These are phyloP conservation scores for Claviceps sp. DNA, from an alignment of 2,329 filamentous ascomycete species.

Conservation along the genomic window DNA sequence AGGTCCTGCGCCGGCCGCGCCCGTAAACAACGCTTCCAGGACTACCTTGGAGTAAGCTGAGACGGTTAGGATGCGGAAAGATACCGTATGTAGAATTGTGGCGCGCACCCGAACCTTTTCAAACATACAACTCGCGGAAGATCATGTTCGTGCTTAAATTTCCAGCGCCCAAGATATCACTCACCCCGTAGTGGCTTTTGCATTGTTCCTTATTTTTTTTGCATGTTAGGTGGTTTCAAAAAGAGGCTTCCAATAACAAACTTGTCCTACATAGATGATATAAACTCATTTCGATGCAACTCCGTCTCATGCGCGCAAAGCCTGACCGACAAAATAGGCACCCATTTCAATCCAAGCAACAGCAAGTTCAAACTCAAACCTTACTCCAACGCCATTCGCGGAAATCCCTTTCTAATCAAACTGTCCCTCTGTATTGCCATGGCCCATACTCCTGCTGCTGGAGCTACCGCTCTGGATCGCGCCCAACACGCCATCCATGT, in stretches of 20 bases:
- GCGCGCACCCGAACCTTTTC: not conserved
- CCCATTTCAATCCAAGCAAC: not conserved
- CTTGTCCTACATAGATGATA: not conserved
- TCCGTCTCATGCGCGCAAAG: constrained; percentile 1
- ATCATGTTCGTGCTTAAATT: not conserved
- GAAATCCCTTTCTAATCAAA: constrained; percentile 25
- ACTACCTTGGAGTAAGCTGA: constrained; percentile 24
- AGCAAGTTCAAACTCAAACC: not conserved
- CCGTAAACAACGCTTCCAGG: constrained; percentile 47
- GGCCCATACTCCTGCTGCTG: constrained; percentile 84
- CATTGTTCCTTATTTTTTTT: not conserved
- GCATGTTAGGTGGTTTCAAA: not conserved
- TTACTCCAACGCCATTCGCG: not conserved
- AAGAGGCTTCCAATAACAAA: not conserved
- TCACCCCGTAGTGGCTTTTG: not conserved
- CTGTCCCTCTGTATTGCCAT: constrained; percentile 76
- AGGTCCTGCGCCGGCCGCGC: constrained; percentile 39
- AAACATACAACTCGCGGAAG: not conserved
- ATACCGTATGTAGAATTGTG: not conserved
- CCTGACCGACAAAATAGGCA: not conserved
- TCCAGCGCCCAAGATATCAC: not conserved
- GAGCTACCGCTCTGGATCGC: constrained; percentile 86
- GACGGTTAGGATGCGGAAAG: not conserved
- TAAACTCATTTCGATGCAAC: constrained; percentile 1
- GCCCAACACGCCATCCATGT: constrained; percentile 82